Evolutionary conservation across 2,329 filamentous ascomycete genomes (phyloP).

Genomic region (Penicillium sp.): DNA sequence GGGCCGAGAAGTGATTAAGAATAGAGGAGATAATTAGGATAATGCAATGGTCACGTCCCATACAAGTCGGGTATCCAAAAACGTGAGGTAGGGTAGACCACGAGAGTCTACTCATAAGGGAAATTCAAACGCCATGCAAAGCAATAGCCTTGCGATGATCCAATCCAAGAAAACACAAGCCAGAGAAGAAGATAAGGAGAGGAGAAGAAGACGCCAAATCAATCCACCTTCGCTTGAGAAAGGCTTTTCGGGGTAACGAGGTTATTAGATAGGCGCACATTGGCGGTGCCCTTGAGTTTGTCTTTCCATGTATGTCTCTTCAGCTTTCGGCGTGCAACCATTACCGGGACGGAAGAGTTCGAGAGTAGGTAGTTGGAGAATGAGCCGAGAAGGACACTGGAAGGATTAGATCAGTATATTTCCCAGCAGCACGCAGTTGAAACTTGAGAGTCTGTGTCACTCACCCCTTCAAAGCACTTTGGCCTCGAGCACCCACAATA

Average conservation of each 20-base stretch:
- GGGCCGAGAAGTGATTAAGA: neutral
- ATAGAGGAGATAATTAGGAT: neutral
- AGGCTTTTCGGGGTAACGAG: conserved; percentile 67
- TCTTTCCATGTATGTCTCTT: conserved; percentile 76
- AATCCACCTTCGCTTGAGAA: conserved; percentile 73
- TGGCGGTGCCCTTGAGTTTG: conserved; percentile 54
- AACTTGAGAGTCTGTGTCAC: conserved; percentile 29
- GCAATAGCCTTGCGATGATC: neutral
- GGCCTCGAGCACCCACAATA: conserved; percentile 84
- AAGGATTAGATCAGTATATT: conserved; percentile 8
- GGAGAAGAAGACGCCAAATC: conserved; percentile 7
- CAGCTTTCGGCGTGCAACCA: conserved; percentile 90
- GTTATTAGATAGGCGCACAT: conserved; percentile 75
- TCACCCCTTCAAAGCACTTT: conserved; percentile 89
- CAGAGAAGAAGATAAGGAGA: neutral
- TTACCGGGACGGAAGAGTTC: conserved; percentile 93
- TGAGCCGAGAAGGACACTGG: conserved; percentile 84
- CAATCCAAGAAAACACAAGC: conserved; percentile 5
- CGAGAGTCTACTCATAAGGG: neutral
- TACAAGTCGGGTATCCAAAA: conserved; percentile 10
- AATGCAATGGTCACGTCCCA: neutral
- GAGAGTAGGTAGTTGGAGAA: conserved; percentile 98
- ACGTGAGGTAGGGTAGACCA: neutral
- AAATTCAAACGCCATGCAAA: neutral
- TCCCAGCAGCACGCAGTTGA: neutral